Base-by-base conservation (phyloP, 2,329 filamentous ascomycete species). In the Zasmidium angulare region DNA sequence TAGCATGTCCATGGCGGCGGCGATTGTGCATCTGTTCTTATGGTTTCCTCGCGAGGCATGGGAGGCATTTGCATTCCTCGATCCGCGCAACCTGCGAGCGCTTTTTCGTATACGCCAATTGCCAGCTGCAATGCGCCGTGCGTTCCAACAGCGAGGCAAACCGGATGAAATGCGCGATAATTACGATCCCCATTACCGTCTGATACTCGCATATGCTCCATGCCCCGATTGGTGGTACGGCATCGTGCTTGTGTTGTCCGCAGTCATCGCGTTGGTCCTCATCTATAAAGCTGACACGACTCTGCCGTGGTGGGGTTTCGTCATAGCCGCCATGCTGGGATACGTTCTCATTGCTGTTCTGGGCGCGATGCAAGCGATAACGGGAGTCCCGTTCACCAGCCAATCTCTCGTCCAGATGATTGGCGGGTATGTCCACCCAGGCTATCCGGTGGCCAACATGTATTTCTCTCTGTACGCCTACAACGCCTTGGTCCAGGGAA, bases 351-450 rank as follows among this genome's bases (percentile, higher is more conserved):
- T 66, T 2, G 59, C 71, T 11, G 69, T 72, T 63, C 66, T 72
- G 40, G 68, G 69, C 3, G 66, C 66, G 2, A 62, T 68, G 46
- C 53, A 57, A 21, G 70, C 62, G 1, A 59, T 72, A 48, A 70
- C 67, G 22, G 60, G 78, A 1, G 78, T 80, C 63, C 67, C 74
- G 7, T 76, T 77, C 49, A 74, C 22, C 74, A 79, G 58, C 72
- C 74, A 4, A 71, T 78, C 26, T 73, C 76, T 10, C 11, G 36
- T 43, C 6, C 79, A 83, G 66, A 78, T 82, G 74, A 67, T 83
- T 21, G 80, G 75, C 2, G 81, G 79, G 20, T 79, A 81, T 31
- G 70, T 83, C 57, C 74, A 77, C 54, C 79, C 75, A 14, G 73
- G 73, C 2, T 62, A 68, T 3, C 74, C 74, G 9, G 56, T 74